Base-by-base conservation (phyloP, 2,329 filamentous ascomycete species). In the Thermomyces lanuginosus region DNA sequence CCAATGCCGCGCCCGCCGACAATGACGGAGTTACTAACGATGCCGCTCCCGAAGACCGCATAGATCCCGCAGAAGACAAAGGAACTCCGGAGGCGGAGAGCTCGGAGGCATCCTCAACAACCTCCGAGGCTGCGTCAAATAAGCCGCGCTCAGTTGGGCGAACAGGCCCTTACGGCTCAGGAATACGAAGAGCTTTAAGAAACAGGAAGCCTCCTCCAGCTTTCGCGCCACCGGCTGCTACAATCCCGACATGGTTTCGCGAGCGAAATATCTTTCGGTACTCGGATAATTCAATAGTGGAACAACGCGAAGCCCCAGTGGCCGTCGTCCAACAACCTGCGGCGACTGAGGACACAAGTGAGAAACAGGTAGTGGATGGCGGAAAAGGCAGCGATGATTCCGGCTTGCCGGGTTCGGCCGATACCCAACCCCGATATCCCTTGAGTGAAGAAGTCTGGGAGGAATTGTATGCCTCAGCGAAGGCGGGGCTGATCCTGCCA, bases 391-490 rank as follows among this genome's bases (percentile, higher is more conserved):
- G 38, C 4, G 34, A 44, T 8, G 40, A 44, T 2, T 32, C 38
- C 15, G 29, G 33, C 3, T 31, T 39, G 0, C 36, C 30, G 16
- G 37, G 32, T n/a, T 29, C 40, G 8, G 9, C 36, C 5, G 22
- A 27, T 11, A 22, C 34, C 5, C 38, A 43, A 6, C 34, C 43
- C 23, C 48, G 51, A 12, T 60, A 59, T 37, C 40, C 45, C n/a
- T 37, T 61, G 23, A 47, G 48, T 11, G 45, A 55, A 22, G 45
- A 47, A 15, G 33, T 59, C 12, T 61, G 56, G 56, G 46, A 54
- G 27, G 63, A 67, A 40, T 54, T 72, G 21, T 46, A 54, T 8
- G 56, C 64, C 9, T 59, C 58, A 9, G 50, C 67, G 23, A 59
- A 56, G 33, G 62, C 64, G 19, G 64, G 63, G 11, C 46, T 72